Conservation (phyloP, 306 rosid species). For the Dicorynia guianensis region DNA sequence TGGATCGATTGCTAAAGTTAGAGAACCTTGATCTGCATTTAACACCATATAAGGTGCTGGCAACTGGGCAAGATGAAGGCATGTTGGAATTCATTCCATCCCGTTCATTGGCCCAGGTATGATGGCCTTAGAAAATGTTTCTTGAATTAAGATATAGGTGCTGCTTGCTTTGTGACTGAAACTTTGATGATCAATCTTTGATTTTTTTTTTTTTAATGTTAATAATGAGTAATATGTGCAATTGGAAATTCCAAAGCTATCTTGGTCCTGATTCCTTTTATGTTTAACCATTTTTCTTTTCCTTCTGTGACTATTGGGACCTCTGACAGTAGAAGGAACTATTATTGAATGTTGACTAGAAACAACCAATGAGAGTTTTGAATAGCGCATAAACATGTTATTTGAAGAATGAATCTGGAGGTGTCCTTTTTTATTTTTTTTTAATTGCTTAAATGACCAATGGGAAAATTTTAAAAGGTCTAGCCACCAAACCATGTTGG, state of each 20-base stretch:
- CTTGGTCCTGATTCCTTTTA: neutral
- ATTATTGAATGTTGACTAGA: neutral
- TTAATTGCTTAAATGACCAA: neutral
- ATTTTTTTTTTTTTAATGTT: conserved; percentile 32
- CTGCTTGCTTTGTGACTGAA: conserved; percentile 30
- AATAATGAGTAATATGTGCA: neutral
- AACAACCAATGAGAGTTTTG: neutral
- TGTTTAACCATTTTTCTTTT: neutral
- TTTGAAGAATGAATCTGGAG: neutral
- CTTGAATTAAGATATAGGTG: conserved; percentile 1
- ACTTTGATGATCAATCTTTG: neutral
- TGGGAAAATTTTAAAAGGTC: neutral
- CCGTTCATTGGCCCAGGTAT: conserved; percentile 86
- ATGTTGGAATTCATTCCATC: conserved; percentile 97
- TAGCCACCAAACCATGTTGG: neutral
- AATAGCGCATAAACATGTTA: neutral
- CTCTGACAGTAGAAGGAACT: neutral
- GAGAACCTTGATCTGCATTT: conserved; percentile 94
- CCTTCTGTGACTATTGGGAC: neutral
- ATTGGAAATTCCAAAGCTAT: neutral
- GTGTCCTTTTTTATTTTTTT: neutral
- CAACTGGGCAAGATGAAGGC: conserved; percentile 99
- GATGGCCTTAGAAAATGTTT: conserved; percentile 23
- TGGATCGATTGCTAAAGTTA: conserved; percentile 93
- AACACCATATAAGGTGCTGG: conserved; percentile 94